Percentiles rank a stretch among this genome's conserved stretches.
These are phyloP conservation scores for Penicillium frequentans DNA, from an alignment of 2,329 filamentous ascomycete species.

Conservation along the genomic window DNA sequence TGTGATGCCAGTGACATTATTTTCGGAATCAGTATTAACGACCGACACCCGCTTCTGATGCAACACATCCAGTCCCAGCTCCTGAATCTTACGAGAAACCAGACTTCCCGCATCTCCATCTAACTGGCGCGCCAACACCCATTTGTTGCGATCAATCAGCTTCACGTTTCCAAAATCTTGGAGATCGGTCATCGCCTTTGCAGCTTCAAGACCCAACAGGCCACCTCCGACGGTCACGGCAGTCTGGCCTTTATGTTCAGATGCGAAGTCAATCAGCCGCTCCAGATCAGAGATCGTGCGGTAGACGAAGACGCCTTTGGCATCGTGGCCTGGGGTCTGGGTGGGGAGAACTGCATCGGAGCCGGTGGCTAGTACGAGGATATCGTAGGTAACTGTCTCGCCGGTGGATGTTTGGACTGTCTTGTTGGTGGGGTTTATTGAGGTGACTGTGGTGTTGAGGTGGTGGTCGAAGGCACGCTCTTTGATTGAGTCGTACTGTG, in stretches of 20 bases:
- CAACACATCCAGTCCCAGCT: constrained; percentile 77
- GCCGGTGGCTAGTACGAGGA: constrained; percentile 80
- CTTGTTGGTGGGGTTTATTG: constrained; percentile 65
- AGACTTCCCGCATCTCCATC: constrained; percentile 78
- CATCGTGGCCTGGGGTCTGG: constrained; percentile 74
- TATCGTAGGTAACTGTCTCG: constrained; percentile 70
- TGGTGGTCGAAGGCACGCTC: constrained; percentile 71
- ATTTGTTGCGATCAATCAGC: constrained; percentile 77
- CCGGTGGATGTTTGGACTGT: constrained; percentile 70
- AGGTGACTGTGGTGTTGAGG: constrained; percentile 71
- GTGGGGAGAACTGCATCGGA: constrained; percentile 76
- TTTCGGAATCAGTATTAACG: constrained; percentile 67
- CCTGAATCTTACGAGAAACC: constrained; percentile 77
- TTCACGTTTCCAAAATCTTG: constrained; percentile 72
- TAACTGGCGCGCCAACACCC: constrained; percentile 79
- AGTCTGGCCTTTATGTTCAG: constrained; percentile 63
- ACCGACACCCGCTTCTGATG: constrained; percentile 72
- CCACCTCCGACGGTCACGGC: constrained; percentile 83
- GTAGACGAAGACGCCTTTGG: constrained; percentile 84
- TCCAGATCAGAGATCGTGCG: constrained; percentile 80
- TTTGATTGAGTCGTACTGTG: constrained; percentile 65
- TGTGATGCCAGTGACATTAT: constrained; percentile 69
- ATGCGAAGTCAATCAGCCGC: constrained; percentile 71
- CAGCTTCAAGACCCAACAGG: constrained; percentile 80
- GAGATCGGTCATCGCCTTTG: constrained; percentile 88